Conservation (phyloP, 352 stramenopile genomes). For the Globisporangium cederbergense region DNA sequence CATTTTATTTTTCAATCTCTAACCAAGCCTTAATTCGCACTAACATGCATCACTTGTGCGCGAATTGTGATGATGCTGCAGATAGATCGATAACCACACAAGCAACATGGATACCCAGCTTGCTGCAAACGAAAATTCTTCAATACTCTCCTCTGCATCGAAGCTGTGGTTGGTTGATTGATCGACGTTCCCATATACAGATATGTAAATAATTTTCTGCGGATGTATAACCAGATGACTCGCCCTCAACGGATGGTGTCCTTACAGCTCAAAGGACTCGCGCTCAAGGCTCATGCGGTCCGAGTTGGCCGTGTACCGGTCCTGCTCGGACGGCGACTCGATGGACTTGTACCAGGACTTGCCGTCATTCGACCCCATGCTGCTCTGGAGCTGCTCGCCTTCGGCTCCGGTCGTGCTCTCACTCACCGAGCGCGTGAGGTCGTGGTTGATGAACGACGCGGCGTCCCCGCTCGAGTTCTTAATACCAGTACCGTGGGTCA, state of each 20-base stretch:
- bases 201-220: slow-evolving; percentile 17
- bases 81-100: neutral
- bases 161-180: too few species aligned
- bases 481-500: neutral
- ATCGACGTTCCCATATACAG: slow-evolving; percentile 7
- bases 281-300: slow-evolving; percentile 39
- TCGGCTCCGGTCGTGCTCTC: neutral
- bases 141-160: too few species aligned
- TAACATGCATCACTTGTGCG: neutral
- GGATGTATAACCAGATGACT: slow-evolving; percentile 18
- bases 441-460: slow-evolving; percentile 11
- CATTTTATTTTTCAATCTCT: neutral
- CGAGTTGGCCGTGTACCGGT: slow-evolving; percentile 29
- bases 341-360: slow-evolving; percentile 57
- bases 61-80: neutral
- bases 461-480: neutral
- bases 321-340: slow-evolving; percentile 37
- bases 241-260: neutral
- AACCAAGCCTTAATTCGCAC: neutral
- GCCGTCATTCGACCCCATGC: slow-evolving; percentile 1
- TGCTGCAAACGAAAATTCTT: too few species aligned
- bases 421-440: slow-evolving; percentile 9
- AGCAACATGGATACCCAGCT: too few species aligned
- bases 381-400: slow-evolving; percentile 3
- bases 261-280: slow-evolving; percentile 66